Evolutionary conservation across 306 rosid species (phyloP).

Genomic region (Acacia melanoxylon): DNA sequence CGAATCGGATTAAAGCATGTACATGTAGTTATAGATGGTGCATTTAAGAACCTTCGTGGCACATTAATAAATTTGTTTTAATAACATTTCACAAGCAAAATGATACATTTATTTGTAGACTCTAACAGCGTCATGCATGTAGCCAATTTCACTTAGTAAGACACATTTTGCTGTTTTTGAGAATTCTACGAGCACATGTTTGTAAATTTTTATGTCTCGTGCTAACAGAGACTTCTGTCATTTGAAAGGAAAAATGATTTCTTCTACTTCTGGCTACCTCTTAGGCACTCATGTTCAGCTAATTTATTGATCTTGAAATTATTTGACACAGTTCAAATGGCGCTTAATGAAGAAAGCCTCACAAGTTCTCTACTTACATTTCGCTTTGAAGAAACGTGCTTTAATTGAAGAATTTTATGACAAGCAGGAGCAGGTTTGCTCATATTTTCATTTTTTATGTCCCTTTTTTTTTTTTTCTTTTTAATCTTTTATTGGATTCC

Average conservation of each 20-base stretch:
- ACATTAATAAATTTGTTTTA: background rate
- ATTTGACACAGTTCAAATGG: conserved; percentile 79
- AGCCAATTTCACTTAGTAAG: background rate
- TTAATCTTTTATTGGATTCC: background rate
- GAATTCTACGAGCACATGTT: background rate
- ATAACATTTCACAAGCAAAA: background rate
- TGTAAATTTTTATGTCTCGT: background rate
- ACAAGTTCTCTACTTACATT: conserved; percentile 87
- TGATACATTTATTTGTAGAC: background rate
- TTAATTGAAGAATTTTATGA: conserved; percentile 76
- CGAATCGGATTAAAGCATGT: background rate
- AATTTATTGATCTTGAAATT: conserved; percentile 19
- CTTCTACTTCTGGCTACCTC: background rate
- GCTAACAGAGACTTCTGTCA: background rate
- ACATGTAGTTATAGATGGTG: background rate
- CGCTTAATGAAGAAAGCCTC: conserved; percentile 81
- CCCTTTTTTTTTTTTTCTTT: background rate
- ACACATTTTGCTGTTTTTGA: background rate
- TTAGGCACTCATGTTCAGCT: conserved; percentile 15
- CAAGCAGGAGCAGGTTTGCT: conserved; percentile 90
- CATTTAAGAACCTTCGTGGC: background rate
- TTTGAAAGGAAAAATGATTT: background rate
- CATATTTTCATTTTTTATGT: conserved; percentile 2
- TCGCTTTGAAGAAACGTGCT: conserved; percentile 83
- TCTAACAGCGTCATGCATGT: background rate